phyloP scores from a whole-genome alignment of 768 basidiomycete species.

The Chiua virens region DNA sequence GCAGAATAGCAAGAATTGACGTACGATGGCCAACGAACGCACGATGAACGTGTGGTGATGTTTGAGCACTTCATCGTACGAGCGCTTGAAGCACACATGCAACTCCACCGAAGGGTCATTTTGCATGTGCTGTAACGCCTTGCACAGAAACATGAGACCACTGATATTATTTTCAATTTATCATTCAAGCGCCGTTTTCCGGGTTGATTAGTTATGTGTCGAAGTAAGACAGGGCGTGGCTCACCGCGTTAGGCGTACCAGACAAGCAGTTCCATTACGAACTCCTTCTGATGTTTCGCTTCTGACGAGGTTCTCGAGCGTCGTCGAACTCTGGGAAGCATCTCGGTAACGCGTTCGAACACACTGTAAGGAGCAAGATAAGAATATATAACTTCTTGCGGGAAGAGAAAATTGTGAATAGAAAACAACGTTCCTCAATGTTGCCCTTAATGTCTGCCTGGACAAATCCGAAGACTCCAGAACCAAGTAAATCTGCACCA shows the following conservation, averaged over 20 bases:
- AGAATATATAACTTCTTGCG: constrained; percentile 12
- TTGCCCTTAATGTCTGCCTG: constrained; percentile 70
- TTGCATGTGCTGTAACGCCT: constrained; percentile 67
- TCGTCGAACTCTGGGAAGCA: constrained; percentile 43
- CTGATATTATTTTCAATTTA: constrained; percentile 34
- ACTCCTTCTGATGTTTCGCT: constrained; percentile 45
- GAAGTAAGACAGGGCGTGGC: constrained; percentile 20
- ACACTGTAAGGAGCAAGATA: constrained; percentile 49
- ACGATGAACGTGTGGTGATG: constrained; percentile 70
- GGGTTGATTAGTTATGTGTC: neutral
- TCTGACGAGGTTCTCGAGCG: constrained; percentile 60
- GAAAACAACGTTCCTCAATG: constrained; percentile 48
- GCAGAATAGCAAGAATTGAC: constrained; percentile 10
- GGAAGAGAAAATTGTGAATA: constrained; percentile 10
- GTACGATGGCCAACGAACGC: constrained; percentile 45
- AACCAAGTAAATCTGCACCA: constrained; percentile 61
- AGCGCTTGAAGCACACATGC: constrained; percentile 65
- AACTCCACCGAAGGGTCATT: constrained; percentile 51
- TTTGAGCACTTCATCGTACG: constrained; percentile 66
- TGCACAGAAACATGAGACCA: constrained; percentile 66
- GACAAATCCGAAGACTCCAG: constrained; percentile 70
- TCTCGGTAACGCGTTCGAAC: constrained; percentile 57
- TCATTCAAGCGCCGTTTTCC: constrained; percentile 5
- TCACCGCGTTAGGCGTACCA: constrained; percentile 68
- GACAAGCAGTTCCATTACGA: constrained; percentile 56